Conservation (phyloP, 495 filamentous ascomycete genomes). For the Bacidia rubella region DNA sequence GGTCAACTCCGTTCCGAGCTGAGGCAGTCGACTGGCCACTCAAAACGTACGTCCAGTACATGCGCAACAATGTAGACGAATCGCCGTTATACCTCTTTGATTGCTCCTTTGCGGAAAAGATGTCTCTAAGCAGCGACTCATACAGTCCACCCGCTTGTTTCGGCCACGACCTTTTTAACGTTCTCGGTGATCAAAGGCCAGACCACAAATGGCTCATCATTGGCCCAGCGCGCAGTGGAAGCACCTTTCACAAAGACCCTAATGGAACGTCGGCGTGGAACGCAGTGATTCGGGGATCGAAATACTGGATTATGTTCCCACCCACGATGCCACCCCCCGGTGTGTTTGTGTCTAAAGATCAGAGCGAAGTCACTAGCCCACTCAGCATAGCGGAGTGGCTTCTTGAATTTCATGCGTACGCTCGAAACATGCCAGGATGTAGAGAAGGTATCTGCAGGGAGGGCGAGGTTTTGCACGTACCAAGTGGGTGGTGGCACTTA, state of each 20-base stretch:
- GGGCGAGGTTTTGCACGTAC: slow-evolving; percentile 89
- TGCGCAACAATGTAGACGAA: slow-evolving; percentile 72
- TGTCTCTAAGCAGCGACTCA: slow-evolving; percentile 47
- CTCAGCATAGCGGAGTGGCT: slow-evolving; percentile 96
- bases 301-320: slow-evolving; percentile 95
- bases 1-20: slow-evolving; percentile 60
- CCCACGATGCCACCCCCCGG: slow-evolving; percentile 66
- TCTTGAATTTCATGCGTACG: slow-evolving; percentile 79
- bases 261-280: slow-evolving; percentile 86
- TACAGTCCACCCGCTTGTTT: slow-evolving; percentile 87
- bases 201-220: slow-evolving; percentile 90
- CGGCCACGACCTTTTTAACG: slow-evolving; percentile 73
- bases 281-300: slow-evolving; percentile 76
- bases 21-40: slow-evolving; percentile 92
- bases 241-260: slow-evolving; percentile 86
- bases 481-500: slow-evolving; percentile 91
- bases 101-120: slow-evolving; percentile 74
- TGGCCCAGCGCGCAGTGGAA: slow-evolving; percentile 78
- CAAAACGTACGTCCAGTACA: slow-evolving; percentile 66
- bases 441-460: slow-evolving; percentile 74
- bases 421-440: slow-evolving; percentile 63
- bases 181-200: slow-evolving; percentile 67
- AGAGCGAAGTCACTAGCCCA: slow-evolving; percentile 87
- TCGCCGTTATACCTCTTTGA: slow-evolving; percentile 92
- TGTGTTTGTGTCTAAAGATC: slow-evolving; percentile 81